phyloP scores from a whole-genome alignment of 2,329 filamentous ascomycete species.

The Alternaria sp. region DNA sequence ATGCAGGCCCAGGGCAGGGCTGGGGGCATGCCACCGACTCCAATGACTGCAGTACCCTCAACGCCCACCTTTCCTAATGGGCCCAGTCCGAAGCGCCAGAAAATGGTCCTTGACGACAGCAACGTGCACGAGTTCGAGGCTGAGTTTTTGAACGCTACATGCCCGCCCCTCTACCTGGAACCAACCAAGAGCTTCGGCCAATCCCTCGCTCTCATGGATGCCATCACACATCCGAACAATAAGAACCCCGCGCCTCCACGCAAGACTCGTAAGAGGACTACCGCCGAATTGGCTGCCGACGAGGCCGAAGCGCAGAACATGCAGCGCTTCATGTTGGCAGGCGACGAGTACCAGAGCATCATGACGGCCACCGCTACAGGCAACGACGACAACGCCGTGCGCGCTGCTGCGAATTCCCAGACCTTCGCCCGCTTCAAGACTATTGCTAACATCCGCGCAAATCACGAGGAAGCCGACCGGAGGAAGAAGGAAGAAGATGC shows the following conservation, averaged over 20 bases:
- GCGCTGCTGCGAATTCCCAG: slow-evolving; percentile 79
- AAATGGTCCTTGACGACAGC: slow-evolving; percentile 77
- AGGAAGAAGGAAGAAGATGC: slow-evolving; percentile 61
- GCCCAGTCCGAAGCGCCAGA: slow-evolving; percentile 75
- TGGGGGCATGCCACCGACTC: slow-evolving; percentile 72
- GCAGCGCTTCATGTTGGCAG: slow-evolving; percentile 90
- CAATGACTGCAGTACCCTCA: slow-evolving; percentile 63
- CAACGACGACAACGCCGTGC: slow-evolving; percentile 70
- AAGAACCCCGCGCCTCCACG: slow-evolving; percentile 79
- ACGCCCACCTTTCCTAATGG: slow-evolving; percentile 64
- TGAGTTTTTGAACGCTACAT: slow-evolving; percentile 76
- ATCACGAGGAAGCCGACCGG: slow-evolving; percentile 76
- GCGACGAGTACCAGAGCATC: slow-evolving; percentile 81
- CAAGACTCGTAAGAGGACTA: slow-evolving; percentile 90
- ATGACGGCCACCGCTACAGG: slow-evolving; percentile 65
- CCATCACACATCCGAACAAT: slow-evolving; percentile 79
- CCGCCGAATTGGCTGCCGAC: slow-evolving; percentile 93
- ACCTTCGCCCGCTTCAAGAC: slow-evolving; percentile 93
- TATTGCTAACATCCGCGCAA: slow-evolving; percentile 81
- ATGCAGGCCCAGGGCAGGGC: slow-evolving; percentile 58
- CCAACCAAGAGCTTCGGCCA: slow-evolving; percentile 75
- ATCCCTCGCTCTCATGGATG: slow-evolving; percentile 75
- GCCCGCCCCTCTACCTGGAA: slow-evolving; percentile 78
- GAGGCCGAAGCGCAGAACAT: slow-evolving; percentile 89
- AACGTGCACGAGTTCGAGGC: slow-evolving; percentile 80